phyloP scores from a whole-genome alignment of 139 green algal species.

The Tetraselmis chui region DNA sequence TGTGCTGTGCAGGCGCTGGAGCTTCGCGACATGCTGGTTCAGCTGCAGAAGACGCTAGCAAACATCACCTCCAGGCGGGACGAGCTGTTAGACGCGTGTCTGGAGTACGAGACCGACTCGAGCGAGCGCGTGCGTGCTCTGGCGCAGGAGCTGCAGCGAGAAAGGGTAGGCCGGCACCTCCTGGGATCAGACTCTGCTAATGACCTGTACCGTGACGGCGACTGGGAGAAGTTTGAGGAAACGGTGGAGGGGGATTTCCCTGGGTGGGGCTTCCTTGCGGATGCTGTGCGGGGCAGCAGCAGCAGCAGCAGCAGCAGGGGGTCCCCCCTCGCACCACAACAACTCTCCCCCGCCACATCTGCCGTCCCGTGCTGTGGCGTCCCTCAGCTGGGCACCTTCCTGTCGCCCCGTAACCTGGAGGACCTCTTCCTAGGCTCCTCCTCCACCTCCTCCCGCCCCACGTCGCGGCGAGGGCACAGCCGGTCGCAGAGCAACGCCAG shows the following conservation, averaged over 20 bases:
- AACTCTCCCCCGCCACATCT: no score
- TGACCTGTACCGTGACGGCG: neutral
- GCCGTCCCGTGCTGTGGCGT: no score
- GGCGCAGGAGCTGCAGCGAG: neutral
- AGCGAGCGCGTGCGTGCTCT: neutral
- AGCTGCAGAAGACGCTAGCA: neutral
- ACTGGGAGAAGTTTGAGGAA: neutral
- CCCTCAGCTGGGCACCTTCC: no score
- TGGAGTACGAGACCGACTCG: neutral
- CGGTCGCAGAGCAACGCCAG: no score
- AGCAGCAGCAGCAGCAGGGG: no score
- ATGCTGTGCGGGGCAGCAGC: no score
- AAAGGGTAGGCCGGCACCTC: neutral
- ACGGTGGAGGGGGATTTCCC: neutral
- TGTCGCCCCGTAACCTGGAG: no score
- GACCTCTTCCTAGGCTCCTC: no score
- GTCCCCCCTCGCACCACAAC: no score
- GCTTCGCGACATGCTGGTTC: neutral
- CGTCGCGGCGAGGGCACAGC: no score
- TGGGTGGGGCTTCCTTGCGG: neutral
- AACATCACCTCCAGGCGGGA: neutral
- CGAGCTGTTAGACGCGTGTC: neutral
- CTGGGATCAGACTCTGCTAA: neutral
- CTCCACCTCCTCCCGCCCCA: no score
- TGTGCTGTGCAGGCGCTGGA: neutral